phyloP scores from a whole-genome alignment of 805 yeast genomes.

The Candida xyloterini region DNA sequence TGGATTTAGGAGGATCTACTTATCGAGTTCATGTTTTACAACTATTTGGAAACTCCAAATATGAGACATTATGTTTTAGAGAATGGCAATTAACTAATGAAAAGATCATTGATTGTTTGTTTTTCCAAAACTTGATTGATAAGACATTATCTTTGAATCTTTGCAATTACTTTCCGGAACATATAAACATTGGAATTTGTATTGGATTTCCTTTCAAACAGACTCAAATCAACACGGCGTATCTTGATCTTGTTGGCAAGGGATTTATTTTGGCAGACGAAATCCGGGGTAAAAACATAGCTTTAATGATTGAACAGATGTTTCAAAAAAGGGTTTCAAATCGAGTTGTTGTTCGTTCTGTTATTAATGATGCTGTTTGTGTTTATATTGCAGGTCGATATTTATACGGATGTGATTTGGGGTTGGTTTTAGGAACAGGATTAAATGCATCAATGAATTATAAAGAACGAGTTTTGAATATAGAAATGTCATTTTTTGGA shows the following conservation, averaged over 20 bases:
- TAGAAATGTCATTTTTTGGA: slow-evolving; percentile 59
- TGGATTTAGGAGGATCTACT: slow-evolving; percentile 61
- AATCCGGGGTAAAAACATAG: slow-evolving; percentile 40
- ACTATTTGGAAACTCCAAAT: slow-evolving; percentile 11
- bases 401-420: slow-evolving; percentile 38
- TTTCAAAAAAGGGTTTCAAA: slow-evolving; percentile 29
- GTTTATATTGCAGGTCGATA: slow-evolving; percentile 53
- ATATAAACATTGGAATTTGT: slow-evolving; percentile 44
- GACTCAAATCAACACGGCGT: slow-evolving; percentile 40
- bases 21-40: slow-evolving; percentile 36
- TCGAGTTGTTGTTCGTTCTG: slow-evolving; percentile 38
- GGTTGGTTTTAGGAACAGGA: slow-evolving; percentile 70
- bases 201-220: slow-evolving; percentile 57
- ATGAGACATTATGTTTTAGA: slow-evolving; percentile 12
- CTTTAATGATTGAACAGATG: slow-evolving; percentile 37
- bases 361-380: slow-evolving; percentile 64
- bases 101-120: slow-evolving; percentile 34
- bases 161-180: slow-evolving; percentile 1
- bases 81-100: slow-evolving; percentile 43
- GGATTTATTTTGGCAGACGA: slow-evolving; percentile 51
- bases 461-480: slow-evolving; percentile 37
- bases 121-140: slow-evolving; percentile 42
- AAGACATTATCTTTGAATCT: slow-evolving; percentile 33
- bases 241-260: slow-evolving; percentile 55
- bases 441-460: slow-evolving; percentile 49